Base-by-base conservation (phyloP, 495 filamentous ascomycete species). In the Cenococcum geophilum region DNA sequence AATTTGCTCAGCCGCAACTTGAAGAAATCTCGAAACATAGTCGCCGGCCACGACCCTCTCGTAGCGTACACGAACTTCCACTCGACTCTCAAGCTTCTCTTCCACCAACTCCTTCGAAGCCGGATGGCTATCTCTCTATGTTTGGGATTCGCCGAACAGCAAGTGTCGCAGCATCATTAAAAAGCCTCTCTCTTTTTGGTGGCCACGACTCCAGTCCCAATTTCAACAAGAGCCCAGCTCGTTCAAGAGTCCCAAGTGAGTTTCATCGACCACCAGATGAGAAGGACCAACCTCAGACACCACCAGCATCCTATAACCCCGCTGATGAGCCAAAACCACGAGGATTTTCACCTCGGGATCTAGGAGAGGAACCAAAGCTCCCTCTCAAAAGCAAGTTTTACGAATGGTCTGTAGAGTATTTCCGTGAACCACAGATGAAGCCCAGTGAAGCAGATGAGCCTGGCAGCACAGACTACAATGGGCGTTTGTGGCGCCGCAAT, bases 391-490 rank as follows among this genome's bases (percentile, higher is more conserved):
- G 89, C 69, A 84, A 82, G 21, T 97, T 97, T 75, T 77, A 95
- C 64, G 89, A 95, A 59, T 99, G 91, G 89, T 95, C 92, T 0
- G 91, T 90, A 63, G 92, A 97, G 76, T 97, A 99, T 72, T 99
- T 97, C 82, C 89, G 93, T 47, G 91, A 99, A 73, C 95, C 95
- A 45, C 93, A 99, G 74, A 99, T 99, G 93, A 93, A 92, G 69
- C 86, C 89, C 14, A 89, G 86, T 55, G 93, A 99, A 67, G 88
- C 91, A 25, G 93, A 99, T 62, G 93, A 99, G 73, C 93, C 93
- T 21, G 93, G 93, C 12, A 95, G 89, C 64, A 85, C 89, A n/a
- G 91, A 97, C 68, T 97, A 99, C 74, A 99, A 99, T 71, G 83
- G 91, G 65, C 84, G 93, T 20, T 78, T 99, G 4, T 99, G 95